Conservation (phyloP, 768 basidiomycete genomes). For the Boletus tomentosulus region DNA sequence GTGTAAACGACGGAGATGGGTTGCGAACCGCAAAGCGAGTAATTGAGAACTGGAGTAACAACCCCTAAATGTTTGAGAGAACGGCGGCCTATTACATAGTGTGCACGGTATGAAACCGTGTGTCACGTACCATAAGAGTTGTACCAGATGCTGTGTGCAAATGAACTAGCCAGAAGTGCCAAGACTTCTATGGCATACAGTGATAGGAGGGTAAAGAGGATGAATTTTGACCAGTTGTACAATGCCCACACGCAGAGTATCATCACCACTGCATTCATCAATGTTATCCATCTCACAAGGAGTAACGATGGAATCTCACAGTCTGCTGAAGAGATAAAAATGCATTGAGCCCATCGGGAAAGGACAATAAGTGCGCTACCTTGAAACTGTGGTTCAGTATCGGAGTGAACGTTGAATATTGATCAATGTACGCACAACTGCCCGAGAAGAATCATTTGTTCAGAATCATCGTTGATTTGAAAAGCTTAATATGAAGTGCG, state of each 20-base stretch:
- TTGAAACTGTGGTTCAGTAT: background rate
- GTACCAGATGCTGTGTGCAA: background rate
- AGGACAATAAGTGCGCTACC: background rate
- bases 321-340: background rate
- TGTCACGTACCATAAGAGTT: background rate
- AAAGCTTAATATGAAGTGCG: background rate
- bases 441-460: background rate
- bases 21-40: background rate
- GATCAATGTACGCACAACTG: background rate
- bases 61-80: background rate
- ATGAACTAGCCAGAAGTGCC: background rate
- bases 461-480: background rate
- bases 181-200: background rate
- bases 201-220: background rate
- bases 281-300: background rate
- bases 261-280: background rate
- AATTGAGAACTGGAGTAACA: background rate
- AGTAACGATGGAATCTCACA: background rate
- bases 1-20: background rate
- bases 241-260: background rate
- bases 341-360: background rate
- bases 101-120: background rate
- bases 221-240: background rate
- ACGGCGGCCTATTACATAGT: background rate
- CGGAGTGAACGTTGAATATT: background rate